A percentile compares a stretch with the other conserved stretches of the same genome.
Evolutionary conservation across 2,329 filamentous ascomycete genomes (phyloP).

Genomic region (Diaporthe amygdali): DNA sequence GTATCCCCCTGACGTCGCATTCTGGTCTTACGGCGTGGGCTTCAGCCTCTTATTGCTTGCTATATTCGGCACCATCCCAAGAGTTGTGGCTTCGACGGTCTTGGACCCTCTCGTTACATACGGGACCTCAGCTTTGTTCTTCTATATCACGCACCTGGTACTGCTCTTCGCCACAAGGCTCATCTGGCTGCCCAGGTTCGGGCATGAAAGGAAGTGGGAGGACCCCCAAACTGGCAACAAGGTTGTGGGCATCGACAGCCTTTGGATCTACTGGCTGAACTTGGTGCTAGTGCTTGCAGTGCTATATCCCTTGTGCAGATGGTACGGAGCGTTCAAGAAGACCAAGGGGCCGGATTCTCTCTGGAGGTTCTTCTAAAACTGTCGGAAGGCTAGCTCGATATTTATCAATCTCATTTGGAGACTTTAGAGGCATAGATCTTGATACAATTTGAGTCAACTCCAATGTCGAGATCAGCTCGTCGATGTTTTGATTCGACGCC

Average conservation of each 20-base stretch:
- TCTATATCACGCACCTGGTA: conserved; percentile 47
- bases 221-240: conserved; percentile 33
- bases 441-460: background rate
- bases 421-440: background rate
- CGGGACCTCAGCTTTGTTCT: conserved; percentile 53
- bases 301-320: conserved; percentile 47
- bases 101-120: conserved; percentile 46
- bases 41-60: conserved; percentile 46
- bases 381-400: too few relatives aligned
- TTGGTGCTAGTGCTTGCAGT: conserved; percentile 42
- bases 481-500: too few relatives aligned
- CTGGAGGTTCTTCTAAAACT: conserved; percentile 47
- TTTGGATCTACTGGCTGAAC: conserved; percentile 42
- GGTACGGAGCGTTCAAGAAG: conserved; percentile 50
- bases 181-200: conserved; percentile 37
- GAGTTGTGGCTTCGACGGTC: conserved; percentile 29
- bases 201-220: conserved; percentile 36
- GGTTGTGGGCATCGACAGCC: conserved; percentile 40
- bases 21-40: conserved; percentile 46
- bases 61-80: conserved; percentile 40
- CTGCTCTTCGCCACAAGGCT: conserved; percentile 36
- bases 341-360: conserved; percentile 46
- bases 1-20: conserved; percentile 53
- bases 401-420: background rate
- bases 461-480: too few relatives aligned